These are phyloP conservation scores for Aegilops bicornis DNA, from an alignment of 176 grass and related monocot genomes.

Conservation along the genomic window DNA sequence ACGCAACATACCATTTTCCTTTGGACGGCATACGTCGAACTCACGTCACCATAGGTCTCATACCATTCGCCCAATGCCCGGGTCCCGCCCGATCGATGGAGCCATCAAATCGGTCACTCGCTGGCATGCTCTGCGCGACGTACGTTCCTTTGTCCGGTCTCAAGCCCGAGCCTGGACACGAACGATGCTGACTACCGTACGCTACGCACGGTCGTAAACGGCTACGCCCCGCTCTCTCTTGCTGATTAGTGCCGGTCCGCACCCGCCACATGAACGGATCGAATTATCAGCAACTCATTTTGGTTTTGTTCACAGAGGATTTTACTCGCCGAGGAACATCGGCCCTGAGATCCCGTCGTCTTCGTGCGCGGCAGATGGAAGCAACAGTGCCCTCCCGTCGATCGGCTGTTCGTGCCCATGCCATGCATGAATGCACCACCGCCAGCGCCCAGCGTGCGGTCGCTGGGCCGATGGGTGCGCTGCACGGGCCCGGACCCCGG, in stretches of 20 bases:
- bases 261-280: not conserved
- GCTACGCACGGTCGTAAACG: not conserved
- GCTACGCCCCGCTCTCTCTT: too few species aligned
- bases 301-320: too few species aligned
- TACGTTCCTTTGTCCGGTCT: not conserved
- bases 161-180: not conserved
- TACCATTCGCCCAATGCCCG: not conserved
- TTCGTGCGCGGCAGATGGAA: not conserved
- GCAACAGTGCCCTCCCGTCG: not conserved
- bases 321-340: not conserved
- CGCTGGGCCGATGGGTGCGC: not conserved
- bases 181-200: not conserved
- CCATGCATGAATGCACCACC: not conserved
- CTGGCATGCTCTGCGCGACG: not conserved
- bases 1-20: not conserved
- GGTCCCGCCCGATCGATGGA: not conserved
- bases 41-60: not conserved
- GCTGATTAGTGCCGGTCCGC: not conserved
- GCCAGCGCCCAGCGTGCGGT: not conserved
- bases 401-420: not conserved
- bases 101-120: not conserved
- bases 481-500: not conserved
- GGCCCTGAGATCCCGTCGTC: not conserved
- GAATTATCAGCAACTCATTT: not conserved
- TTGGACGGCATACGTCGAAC: not conserved